Evolutionary conservation across 805 yeast species (phyloP).

Genomic region (Lipomyces orientalis): DNA sequence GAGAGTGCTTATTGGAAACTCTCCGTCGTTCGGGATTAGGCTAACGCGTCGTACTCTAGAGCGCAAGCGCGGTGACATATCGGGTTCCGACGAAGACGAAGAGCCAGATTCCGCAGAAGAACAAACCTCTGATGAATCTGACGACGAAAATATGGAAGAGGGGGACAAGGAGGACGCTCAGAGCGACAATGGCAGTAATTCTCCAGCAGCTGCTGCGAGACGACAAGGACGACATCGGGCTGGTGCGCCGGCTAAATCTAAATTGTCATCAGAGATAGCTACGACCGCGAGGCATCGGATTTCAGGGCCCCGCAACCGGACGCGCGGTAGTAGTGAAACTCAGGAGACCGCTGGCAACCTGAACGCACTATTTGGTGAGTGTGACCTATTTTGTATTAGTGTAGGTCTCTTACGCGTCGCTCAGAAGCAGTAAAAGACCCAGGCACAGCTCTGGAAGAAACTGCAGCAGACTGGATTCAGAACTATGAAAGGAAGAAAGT

Average conservation of each 20-base stretch:
- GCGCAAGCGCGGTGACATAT: slow-evolving; percentile 1
- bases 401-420: background rate
- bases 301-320: slow-evolving; percentile 10
- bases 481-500: slow-evolving; percentile 53
- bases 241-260: slow-evolving; percentile 4
- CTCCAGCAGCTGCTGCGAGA: slow-evolving; percentile 6
- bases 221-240: slow-evolving; percentile 18
- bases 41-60: background rate
- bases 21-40: background rate
- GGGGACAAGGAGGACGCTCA: slow-evolving; percentile 21
- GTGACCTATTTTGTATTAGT: background rate
- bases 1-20: background rate
- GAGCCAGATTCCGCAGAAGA: slow-evolving; percentile 5
- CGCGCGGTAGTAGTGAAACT: slow-evolving; percentile 2
- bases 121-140: slow-evolving; percentile 6
- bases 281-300: background rate
- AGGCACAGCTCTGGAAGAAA: slow-evolving; percentile 56
- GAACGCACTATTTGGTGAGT: slow-evolving; percentile 27
- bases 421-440: slow-evolving; percentile 57
- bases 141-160: slow-evolving; percentile 16
- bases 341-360: slow-evolving; percentile 10
- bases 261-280: background rate
- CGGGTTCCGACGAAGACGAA: slow-evolving; percentile 3
- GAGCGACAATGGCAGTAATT: slow-evolving; percentile 13
- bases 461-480: slow-evolving; percentile 65